A percentile compares a stretch with the other conserved stretches of the same genome.
These are phyloP conservation scores for Aspergillus biplanus DNA, from an alignment of 495 filamentous ascomycete genomes.

Conservation along the genomic window DNA sequence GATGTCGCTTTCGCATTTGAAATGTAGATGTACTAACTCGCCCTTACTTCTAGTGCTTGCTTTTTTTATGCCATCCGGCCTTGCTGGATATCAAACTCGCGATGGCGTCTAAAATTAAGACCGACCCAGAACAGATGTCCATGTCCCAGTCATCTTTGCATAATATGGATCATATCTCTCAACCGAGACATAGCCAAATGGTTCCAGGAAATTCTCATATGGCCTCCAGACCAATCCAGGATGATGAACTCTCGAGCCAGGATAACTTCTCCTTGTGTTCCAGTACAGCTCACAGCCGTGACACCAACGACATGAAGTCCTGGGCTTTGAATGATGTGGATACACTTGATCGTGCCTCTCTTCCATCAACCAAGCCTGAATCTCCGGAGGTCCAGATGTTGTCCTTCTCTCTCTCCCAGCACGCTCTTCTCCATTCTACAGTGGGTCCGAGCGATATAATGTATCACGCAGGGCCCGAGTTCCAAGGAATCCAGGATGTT, in stretches of 20 bases:
- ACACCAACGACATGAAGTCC: constrained; percentile 43
- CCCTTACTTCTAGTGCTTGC: constrained; percentile 33
- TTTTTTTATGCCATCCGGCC: constrained; percentile 23
- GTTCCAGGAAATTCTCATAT: constrained; percentile 45
- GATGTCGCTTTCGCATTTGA: constrained; percentile 16
- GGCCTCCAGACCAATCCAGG: constrained; percentile 48
- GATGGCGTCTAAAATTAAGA: constrained; percentile 47
- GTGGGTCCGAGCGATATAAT: constrained; percentile 50
- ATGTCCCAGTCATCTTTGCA: constrained; percentile 38
- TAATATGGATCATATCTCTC: constrained; percentile 37
- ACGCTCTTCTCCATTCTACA: constrained; percentile 44
- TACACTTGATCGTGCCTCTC: constrained; percentile 40
- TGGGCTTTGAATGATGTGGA: constrained; percentile 48
- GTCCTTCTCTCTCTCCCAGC: constrained; percentile 51
- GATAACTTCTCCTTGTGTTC: constrained; percentile 50
- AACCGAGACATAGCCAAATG: constrained; percentile 41
- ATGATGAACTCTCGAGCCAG: constrained; percentile 54
- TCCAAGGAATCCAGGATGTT: constrained; percentile 45
- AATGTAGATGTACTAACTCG: constrained; percentile 41
- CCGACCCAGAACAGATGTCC: constrained; percentile 40
- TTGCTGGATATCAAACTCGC: constrained; percentile 26
- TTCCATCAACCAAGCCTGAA: constrained; percentile 42
- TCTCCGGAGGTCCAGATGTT: constrained; percentile 53
- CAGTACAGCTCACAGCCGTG: constrained; percentile 40
- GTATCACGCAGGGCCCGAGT: constrained; percentile 47